Evolutionary conservation across 1,284 basidiomycete species (phyloP), one percentile per base, ranked within the genome.

Genomic region (Malassezia yamatoensis): DNA sequence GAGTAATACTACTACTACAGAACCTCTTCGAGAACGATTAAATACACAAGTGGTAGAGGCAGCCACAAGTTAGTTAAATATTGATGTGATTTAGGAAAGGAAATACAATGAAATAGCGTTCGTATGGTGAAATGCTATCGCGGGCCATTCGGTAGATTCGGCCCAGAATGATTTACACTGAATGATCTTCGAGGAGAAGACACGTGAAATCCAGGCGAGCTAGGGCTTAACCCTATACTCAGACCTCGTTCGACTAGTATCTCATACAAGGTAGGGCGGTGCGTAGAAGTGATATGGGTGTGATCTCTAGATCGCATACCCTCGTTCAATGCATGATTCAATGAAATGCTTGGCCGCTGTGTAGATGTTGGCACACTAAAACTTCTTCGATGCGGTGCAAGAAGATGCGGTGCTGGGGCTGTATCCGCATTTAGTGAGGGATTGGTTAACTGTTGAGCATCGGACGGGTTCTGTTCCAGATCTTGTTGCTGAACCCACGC

Each of bases 171-270:
- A 29, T 29, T 29, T 9, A 34, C 6, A 18, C 21, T 45, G 8
- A 34, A 15, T 5, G 43, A 13, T 8, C 43, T 24, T n/a, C 33
- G 45, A 2, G 45, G 64, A 58, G 45, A 64, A 59, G 39, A 41
- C 24, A 73, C 59, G 37, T 71, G 62, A 60, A 74, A 74, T 1
- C 71, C 71, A 1, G 71, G 71, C 32, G 68, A 70, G 48, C 63
- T 64, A 1, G 70, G 68, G n/a, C 64, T 64, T 35, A 74, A 56
- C 11, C 71, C 71, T 20, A 74, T 67, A 32, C 62, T 65, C 5
- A 74, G 54, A 5, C 71, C 71, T 24, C 70, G 66, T 43, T 68
- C 64, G 11, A 72, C 53, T 33, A 74, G 56, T 37, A 58, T 58
- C 8, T 39, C 41, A 54, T 59, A 48, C 44, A 54, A 15, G 16